These are phyloP conservation scores for Claviceps sp. DNA, from an alignment of 2,329 filamentous ascomycete genomes.

Conservation along the genomic window DNA sequence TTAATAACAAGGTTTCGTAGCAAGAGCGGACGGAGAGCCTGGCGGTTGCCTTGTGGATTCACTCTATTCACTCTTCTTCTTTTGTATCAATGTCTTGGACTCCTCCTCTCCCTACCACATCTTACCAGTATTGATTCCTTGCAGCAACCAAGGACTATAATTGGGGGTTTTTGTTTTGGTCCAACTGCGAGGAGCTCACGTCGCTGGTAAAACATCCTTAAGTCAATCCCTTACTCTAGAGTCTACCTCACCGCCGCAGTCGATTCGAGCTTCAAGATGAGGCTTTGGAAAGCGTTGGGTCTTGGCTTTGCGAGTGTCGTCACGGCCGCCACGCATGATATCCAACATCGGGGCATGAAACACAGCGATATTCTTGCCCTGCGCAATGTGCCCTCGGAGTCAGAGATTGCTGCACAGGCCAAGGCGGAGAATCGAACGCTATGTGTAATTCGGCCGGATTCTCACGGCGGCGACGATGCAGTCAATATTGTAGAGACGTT, in stretches of 20 bases:
- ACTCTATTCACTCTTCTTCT: not conserved
- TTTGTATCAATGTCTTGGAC: not conserved
- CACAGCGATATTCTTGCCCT: not conserved
- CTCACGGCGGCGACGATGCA: slow-evolving; percentile 17
- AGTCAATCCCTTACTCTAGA: not conserved
- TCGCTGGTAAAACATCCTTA: not conserved
- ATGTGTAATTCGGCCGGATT: slow-evolving; percentile 16
- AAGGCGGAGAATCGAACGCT: slow-evolving; percentile 12
- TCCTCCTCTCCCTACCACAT: not conserved
- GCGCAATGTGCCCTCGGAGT: not conserved
- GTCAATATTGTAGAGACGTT: slow-evolving; percentile 19
- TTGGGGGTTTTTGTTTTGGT: not conserved
- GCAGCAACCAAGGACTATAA: not conserved
- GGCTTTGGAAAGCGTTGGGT: not conserved
- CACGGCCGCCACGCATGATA: not conserved
- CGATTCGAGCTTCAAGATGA: not conserved
- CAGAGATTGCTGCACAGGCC: slow-evolving; percentile 5
- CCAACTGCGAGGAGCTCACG: not conserved
- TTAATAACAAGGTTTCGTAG: not conserved
- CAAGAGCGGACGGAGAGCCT: not conserved
- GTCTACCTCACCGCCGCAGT: not conserved
- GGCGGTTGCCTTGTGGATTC: not conserved
- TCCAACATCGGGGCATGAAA: not conserved
- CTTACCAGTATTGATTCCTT: not conserved
- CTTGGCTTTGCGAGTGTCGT: not conserved